A percentile compares a stretch with the other conserved stretches of the same genome.
Conservation (phyloP, 352 stramenopile genomes). For the Globisporangium acanthophoron region DNA sequence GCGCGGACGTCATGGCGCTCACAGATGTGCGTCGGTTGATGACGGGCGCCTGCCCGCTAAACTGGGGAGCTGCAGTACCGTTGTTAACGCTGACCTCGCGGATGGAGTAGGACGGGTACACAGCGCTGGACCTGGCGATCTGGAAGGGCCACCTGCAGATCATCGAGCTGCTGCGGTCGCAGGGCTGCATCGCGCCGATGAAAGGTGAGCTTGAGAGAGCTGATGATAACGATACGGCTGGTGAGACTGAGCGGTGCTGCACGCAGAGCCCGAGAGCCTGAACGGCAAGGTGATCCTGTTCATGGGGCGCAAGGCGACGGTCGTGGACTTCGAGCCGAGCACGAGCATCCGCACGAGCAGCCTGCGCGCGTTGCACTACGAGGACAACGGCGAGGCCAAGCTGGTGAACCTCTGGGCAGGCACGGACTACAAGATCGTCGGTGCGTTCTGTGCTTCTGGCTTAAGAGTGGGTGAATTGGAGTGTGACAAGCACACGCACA, state of each 20-base stretch:
- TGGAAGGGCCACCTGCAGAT: conserved; percentile 81
- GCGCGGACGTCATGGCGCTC: conserved; percentile 66
- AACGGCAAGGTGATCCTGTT: conserved; percentile 73
- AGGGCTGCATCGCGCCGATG: conserved; percentile 77
- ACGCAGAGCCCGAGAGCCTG: conserved; percentile 63
- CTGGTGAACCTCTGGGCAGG: conserved; percentile 80
- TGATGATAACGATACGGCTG: background rate
- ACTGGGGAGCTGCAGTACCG: too few relatives aligned
- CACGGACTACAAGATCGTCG: conserved; percentile 80
- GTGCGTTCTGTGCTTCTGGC: conserved; percentile 6
- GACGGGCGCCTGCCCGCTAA: too few relatives aligned
- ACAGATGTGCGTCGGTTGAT: conserved; percentile 43
- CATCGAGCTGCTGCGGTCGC: conserved; percentile 74
- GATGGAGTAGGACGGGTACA: conserved; percentile 60
- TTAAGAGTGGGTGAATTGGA: background rate
- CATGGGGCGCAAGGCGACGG: conserved; percentile 59
- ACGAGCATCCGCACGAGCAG: conserved; percentile 72
- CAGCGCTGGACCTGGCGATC: conserved; percentile 73
- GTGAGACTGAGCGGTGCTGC: background rate
- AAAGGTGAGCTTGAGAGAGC: conserved; percentile 34
- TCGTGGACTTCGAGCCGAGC: conserved; percentile 79
- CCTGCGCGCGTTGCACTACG: conserved; percentile 73
- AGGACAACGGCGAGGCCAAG: conserved; percentile 66
- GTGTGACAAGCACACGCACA: background rate
- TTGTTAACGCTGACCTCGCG: too few relatives aligned